Percentiles rank a stretch among this genome's conserved stretches.
phyloP scores from a whole-genome alignment of 2,329 filamentous ascomycete species.

The Tolypocladium paradoxum region DNA sequence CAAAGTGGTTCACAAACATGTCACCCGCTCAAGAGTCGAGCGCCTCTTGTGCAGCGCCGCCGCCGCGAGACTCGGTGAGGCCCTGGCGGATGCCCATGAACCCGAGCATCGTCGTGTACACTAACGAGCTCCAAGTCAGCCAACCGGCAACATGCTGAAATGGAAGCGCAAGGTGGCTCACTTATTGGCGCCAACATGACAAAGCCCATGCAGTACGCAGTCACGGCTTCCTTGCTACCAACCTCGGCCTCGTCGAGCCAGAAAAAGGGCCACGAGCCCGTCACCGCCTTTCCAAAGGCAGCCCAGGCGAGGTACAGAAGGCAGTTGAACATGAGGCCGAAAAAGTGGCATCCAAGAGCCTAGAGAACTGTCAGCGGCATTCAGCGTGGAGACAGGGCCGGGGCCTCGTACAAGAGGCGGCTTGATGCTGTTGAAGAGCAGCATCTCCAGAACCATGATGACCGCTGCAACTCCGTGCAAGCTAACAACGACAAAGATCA shows the following conservation, averaged over 20 bases:
- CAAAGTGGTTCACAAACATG: not conserved
- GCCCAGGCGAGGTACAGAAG: conserved; percentile 40
- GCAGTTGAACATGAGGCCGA: conserved; percentile 28
- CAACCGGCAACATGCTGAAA: not conserved
- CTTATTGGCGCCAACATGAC: conserved; percentile 31
- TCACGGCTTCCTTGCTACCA: conserved; percentile 31
- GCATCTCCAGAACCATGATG: conserved; percentile 33
- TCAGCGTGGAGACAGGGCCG: fast-evolving
- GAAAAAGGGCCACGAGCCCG: conserved; percentile 36
- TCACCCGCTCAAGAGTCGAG: not conserved
- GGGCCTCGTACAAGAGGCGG: conserved; percentile 31
- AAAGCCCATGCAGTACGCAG: conserved; percentile 33
- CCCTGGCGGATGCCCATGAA: conserved; percentile 37
- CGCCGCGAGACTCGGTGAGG: conserved; percentile 17
- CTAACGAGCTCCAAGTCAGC: conserved; percentile 14
- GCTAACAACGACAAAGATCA: conserved; percentile 34
- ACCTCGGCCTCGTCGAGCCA: conserved; percentile 37
- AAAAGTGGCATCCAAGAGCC: conserved; percentile 33
- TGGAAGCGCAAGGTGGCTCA: conserved; percentile 21
- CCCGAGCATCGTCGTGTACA: conserved; percentile 38
- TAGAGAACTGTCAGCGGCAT: conserved; percentile 14
- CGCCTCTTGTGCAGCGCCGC: conserved; percentile 7
- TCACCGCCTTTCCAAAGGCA: conserved; percentile 33
- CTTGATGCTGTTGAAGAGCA: conserved; percentile 43
- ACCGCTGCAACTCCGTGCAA: conserved; percentile 31